These are phyloP conservation scores for Claviceps humidiphila DNA, from an alignment of 2,329 filamentous ascomycete genomes.

Conservation along the genomic window DNA sequence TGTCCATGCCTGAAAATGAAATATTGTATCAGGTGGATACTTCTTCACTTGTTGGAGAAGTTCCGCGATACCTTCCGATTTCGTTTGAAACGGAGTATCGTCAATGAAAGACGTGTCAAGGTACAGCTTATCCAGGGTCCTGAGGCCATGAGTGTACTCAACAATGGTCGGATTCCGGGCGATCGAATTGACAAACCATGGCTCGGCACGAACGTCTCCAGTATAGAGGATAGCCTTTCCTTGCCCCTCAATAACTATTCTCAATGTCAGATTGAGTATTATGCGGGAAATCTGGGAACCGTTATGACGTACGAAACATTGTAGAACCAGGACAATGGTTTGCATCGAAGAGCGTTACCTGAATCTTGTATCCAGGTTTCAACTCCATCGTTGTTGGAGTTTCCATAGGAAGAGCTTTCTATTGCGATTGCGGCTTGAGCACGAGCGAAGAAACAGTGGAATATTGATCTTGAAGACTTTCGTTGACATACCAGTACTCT, in stretches of 20 bases:
- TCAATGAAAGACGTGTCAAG: conserved; percentile 69
- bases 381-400: conserved; percentile 69
- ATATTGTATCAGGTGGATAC: conserved; percentile 63
- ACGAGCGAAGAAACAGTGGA: neutral
- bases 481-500: conserved; percentile 44
- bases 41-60: conserved; percentile 52
- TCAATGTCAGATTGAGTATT: neutral
- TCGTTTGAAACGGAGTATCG: conserved; percentile 37
- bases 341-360: conserved; percentile 76
- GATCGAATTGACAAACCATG: conserved; percentile 71
- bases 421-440: neutral
- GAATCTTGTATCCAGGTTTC: conserved; percentile 51
- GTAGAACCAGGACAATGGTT: conserved; percentile 86
- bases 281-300: neutral
- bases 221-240: conserved; percentile 71
- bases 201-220: conserved; percentile 74
- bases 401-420: conserved; percentile 71
- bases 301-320: conserved; percentile 55
- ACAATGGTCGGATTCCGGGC: conserved; percentile 58
- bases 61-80: conserved; percentile 65
- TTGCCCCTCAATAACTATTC: conserved; percentile 56
- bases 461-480: neutral
- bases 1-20: conserved; percentile 82
- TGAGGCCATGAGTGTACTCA: conserved; percentile 56
- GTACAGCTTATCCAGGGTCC: conserved; percentile 66